Evolutionary conservation across 192 early-diverging fungal species (phyloP), one percentile per base, ranked within the genome.

Genomic region (Dissophora globulifera): DNA sequence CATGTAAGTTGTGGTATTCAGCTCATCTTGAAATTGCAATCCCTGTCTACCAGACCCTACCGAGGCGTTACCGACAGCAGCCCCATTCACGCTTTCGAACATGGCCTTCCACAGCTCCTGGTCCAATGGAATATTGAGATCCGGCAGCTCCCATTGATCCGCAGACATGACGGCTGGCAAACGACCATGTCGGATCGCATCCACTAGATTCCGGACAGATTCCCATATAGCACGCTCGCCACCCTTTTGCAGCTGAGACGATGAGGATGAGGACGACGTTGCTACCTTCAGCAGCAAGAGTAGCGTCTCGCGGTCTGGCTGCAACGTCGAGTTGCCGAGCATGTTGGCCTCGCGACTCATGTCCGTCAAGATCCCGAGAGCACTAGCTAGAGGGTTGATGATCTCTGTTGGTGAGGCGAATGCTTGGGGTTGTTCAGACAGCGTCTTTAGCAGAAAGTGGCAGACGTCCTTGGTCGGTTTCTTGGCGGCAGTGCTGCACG

Each of bases 281-380:
- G 72, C 72, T 3, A 76, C 58, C 22, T 50, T 54, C 4, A 76
- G 72, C 35, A 76, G 41, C 22, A 67, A 43, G 4, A 50, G 29
- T 27, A 76, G 15, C 1, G 72, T 76, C 19, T 66, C 62, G 4
- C 40, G 48, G 58, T 76, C 72, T 1, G 72, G 72, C 40, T 76
- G 72, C 2, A 76, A 23, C 5, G 26, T 42, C 0, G 47, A 16
- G 7, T 46, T 66, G 13, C 70, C 70, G n/a, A 42, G 23, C 61
- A 65, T 65, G 47, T 65, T 76, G 27, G 72, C 72, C 47, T 76
- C 63, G n/a, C 58, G 58, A 26, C 58, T 67, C 72, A 76, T 76
- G 13, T 61, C 72, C 27, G 72, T 76, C 50, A 76, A 35, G 27
- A 76, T 67, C 31, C 58, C 51, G 32, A 76, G 47, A 9, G 72